Conservation (phyloP, 805 yeast species). For the Candida taoyuanica region DNA sequence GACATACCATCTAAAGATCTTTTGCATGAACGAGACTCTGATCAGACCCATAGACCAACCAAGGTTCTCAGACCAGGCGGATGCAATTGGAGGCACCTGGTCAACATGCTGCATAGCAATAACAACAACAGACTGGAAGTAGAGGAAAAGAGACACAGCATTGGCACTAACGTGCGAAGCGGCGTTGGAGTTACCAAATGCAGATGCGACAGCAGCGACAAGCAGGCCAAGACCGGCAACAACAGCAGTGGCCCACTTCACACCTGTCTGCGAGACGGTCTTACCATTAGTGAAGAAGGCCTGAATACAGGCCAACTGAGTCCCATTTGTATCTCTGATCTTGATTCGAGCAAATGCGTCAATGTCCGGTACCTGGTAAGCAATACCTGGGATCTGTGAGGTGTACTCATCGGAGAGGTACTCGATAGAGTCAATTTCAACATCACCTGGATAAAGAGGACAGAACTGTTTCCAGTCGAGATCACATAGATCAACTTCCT, state of each 20-base stretch:
- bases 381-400: conserved; percentile 71
- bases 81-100: conserved; percentile 86
- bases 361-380: conserved; percentile 86
- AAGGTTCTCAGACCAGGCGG: conserved; percentile 87
- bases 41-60: conserved; percentile 96
- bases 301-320: conserved; percentile 83
- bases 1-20: conserved; percentile 77
- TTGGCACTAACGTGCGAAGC: conserved; percentile 88
- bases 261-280: conserved; percentile 91
- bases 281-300: conserved; percentile 83
- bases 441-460: conserved; percentile 77
- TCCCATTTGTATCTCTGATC: conserved; percentile 53
- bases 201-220: conserved; percentile 74
- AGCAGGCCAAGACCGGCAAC: conserved; percentile 85
- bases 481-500: conserved; percentile 57
- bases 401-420: conserved; percentile 49
- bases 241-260: conserved; percentile 92
- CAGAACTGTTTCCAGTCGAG: conserved; percentile 80
- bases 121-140: conserved; percentile 85
- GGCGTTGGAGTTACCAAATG: conserved; percentile 83
- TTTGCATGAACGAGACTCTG: conserved; percentile 74
- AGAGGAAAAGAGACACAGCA: conserved; percentile 75
- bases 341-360: conserved; percentile 77
- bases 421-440: conserved; percentile 69
- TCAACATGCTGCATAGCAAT: conserved; percentile 83